phyloP scores from a whole-genome alignment of 2,329 filamentous ascomycete species.

The Trichoderma atrobrunneum region DNA sequence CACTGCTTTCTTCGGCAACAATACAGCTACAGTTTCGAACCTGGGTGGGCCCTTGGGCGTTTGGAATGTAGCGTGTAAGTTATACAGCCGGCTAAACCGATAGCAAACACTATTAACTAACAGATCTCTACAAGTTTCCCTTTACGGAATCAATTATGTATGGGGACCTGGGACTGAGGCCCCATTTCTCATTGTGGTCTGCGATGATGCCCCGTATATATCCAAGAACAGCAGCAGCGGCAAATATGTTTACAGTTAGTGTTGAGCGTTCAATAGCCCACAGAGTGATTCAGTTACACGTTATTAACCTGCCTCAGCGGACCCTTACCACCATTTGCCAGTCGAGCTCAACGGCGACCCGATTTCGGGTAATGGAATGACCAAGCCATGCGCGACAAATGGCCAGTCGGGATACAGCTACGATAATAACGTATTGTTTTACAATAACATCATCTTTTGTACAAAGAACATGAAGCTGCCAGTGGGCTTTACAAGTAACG shows the following conservation, averaged over 20 bases:
- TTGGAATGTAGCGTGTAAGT: not conserved
- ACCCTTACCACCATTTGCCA: not conserved
- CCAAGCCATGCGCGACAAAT: not conserved
- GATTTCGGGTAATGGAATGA: no score
- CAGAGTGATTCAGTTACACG: not conserved
- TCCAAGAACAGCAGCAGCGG: not conserved
- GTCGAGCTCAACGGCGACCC: no score
- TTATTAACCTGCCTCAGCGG: not conserved
- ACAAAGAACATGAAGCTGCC: not conserved
- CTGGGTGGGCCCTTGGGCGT: not conserved
- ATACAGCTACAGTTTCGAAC: not conserved
- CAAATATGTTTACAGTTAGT: not conserved
- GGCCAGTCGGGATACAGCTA: not conserved
- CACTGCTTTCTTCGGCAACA: not conserved
- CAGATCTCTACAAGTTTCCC: not conserved
- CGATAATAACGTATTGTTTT: not conserved
- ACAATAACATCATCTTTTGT: not conserved
- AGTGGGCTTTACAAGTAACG: not conserved
- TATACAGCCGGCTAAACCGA: not conserved
- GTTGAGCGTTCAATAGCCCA: not conserved
- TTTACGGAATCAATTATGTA: not conserved
- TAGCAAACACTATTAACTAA: not conserved
- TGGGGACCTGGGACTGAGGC: not conserved
- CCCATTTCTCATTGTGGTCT: not conserved
- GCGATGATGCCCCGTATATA: not conserved